A percentile compares a stretch with the other conserved stretches of the same genome.
These are phyloP conservation scores for Cercospora citrullina DNA, from an alignment of 2,329 filamentous ascomycete species.

Conservation along the genomic window DNA sequence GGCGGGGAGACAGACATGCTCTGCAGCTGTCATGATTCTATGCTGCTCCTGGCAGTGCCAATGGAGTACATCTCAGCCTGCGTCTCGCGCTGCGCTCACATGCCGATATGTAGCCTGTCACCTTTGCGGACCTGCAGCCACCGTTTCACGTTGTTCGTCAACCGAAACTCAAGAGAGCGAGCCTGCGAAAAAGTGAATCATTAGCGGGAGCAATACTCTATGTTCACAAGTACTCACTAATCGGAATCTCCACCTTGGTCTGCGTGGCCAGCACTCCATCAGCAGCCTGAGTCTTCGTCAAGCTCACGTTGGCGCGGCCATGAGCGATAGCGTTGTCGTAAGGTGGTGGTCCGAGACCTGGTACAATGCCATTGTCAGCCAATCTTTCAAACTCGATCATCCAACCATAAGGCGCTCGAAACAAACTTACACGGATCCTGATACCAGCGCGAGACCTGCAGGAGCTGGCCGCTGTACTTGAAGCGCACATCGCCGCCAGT, in stretches of 20 bases:
- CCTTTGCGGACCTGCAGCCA: background rate
- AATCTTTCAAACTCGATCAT: background rate
- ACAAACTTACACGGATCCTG: conserved; percentile 26
- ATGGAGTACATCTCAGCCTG: background rate
- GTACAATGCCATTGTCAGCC: background rate
- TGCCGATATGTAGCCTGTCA: background rate
- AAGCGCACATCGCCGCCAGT: conserved; percentile 28
- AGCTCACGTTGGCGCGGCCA: conserved; percentile 20
- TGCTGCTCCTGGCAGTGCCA: background rate
- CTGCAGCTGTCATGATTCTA: background rate
- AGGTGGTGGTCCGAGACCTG: conserved; percentile 19
- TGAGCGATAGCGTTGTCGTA: conserved; percentile 30
- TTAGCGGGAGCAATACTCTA: background rate
- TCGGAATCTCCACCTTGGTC: conserved; percentile 22
- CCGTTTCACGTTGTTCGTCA: no score
- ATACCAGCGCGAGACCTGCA: conserved; percentile 30
- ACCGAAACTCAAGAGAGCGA: background rate
- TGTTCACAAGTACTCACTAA: conserved; percentile 17
- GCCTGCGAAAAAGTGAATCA: background rate
- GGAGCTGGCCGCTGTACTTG: conserved; percentile 20
- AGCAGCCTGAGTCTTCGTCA: conserved; percentile 19
- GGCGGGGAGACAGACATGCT: background rate
- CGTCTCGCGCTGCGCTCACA: background rate
- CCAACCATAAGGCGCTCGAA: background rate
- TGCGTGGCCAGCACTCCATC: conserved; percentile 23